phyloP scores from a whole-genome alignment of 176 grass and related monocot species.

The Musa itinerans region DNA sequence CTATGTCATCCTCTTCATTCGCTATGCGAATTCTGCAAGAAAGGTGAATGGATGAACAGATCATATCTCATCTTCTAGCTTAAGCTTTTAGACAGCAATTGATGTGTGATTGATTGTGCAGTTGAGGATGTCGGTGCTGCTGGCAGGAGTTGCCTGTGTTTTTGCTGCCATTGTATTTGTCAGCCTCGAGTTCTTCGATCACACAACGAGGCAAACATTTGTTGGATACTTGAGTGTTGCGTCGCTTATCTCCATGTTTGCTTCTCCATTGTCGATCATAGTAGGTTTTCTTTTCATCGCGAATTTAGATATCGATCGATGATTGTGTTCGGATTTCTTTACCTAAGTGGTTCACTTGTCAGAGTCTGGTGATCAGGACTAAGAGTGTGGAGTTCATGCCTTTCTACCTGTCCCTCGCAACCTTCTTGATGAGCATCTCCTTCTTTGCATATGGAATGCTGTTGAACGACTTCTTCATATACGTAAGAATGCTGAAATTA shows the following conservation, averaged over 20 bases:
- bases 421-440: conserved; percentile 51
- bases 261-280: conserved; percentile 71
- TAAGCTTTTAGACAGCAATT: not conserved
- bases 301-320: not conserved
- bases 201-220: conserved; percentile 36
- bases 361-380: conserved; percentile 72
- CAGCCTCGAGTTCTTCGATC: conserved; percentile 42
- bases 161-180: conserved; percentile 30
- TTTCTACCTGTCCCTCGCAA: conserved; percentile 72
- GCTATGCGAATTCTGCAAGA: conserved; percentile 31
- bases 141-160: conserved; percentile 24
- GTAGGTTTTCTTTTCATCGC: conserved; percentile 3
- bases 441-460: conserved; percentile 58
- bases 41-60: not conserved
- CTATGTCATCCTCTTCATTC: conserved; percentile 60
- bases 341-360: not conserved
- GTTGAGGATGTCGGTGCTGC: conserved; percentile 42
- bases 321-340: not conserved
- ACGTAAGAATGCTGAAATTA: conserved; percentile 33
- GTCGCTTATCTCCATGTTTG: conserved; percentile 69
- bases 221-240: conserved; percentile 43
- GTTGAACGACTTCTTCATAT: conserved; percentile 63
- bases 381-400: conserved; percentile 93
- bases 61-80: not conserved
- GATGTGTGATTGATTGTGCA: not conserved